Evolutionary conservation across 1,284 basidiomycete species (phyloP), one percentile per base, ranked within the genome.

Genomic region (Apiotrichum akiyoshidainum): DNA sequence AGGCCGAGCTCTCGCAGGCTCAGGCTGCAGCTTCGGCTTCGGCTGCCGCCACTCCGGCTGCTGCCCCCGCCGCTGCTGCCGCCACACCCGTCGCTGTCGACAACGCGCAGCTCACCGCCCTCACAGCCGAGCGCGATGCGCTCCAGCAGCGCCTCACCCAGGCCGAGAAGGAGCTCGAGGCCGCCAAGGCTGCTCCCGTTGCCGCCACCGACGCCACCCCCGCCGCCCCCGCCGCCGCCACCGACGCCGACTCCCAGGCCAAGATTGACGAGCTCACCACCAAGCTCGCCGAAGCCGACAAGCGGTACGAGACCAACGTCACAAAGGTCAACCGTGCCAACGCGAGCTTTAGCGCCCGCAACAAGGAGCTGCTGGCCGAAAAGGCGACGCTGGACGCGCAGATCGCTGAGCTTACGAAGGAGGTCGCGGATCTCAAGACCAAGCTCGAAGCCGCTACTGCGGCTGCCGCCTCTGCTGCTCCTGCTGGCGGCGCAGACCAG

Each of bases 241-340:
- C 41, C 12, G 55, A 44, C 14, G 52, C n/a, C 31, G 67, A 66
- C 31, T 53, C 69, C 19, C 65, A 67, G 49, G 41, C 57, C 31
- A 60, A 64, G 54, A 51, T 65, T 9, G 59, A 63, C 26, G 63
- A 62, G 34, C 46, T 46, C 8, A 55, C 59, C 14, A 53, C 67
- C 57, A 52, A 63, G 46, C 55, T 69, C 16, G 49, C 61, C 34
- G 59, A 64, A 26, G 54, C 53, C 37, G 63, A 66, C 19, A 46
- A 44, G 45, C 59, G 61, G 57, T 73, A 75, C 65, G 69, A 72
- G 6, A 59, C 62, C n/a, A 65, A 70, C 39, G 70, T 76, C 37
- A 56, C 57, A 16, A 66, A 64, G 59, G 73, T 75, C 57, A 75
- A 76, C 56, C 66, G 68, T 17, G 58, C 55, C 57, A 74, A 73